These are phyloP conservation scores for Serendipita sp. DNA, from an alignment of 768 basidiomycete species.

Conservation along the genomic window DNA sequence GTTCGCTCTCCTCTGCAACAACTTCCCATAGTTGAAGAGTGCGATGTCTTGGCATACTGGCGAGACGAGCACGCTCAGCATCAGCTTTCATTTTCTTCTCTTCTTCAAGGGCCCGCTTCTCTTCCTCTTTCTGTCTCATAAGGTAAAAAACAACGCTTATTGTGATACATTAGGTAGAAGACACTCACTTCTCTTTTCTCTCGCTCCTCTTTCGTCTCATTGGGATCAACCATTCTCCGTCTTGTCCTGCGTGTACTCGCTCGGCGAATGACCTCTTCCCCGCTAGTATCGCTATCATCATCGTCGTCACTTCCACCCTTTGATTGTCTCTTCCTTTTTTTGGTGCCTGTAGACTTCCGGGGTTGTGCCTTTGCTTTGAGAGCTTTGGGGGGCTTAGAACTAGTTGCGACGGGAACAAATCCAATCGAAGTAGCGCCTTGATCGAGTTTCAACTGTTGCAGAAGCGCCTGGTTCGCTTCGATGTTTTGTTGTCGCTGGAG, in stretches of 20 bases:
- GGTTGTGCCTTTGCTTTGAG: conserved; percentile 18
- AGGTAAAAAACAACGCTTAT: too few relatives aligned
- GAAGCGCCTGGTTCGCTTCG: conserved; percentile 57
- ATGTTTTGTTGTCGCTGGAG: conserved; percentile 67
- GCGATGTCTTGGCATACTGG: conserved; percentile 52
- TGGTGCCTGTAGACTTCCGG: not conserved
- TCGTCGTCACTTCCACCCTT: conserved; percentile 17
- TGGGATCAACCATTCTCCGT: conserved; percentile 31
- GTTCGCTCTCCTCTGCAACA: not conserved
- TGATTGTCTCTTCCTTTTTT: conserved; percentile 34
- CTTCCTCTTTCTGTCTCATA: conserved; percentile 30
- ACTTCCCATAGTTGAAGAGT: conserved; percentile 31
- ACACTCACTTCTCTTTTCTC: conserved; percentile 46
- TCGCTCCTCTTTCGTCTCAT: conserved; percentile 50
- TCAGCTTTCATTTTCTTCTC: conserved; percentile 46
- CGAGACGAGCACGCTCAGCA: conserved; percentile 44
- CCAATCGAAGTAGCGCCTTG: conserved; percentile 36
- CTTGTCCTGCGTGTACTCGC: conserved; percentile 45
- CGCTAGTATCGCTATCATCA: not conserved
- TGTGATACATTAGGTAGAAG: too few relatives aligned
- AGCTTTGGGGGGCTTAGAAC: conserved; percentile 14
- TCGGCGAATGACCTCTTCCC: conserved; percentile 23
- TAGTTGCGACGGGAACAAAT: conserved; percentile 26
- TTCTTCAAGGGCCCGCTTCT: conserved; percentile 33
- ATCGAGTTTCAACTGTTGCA: conserved; percentile 54